Base-by-base conservation (phyloP, 257 asterid species). In the Solanum sitiens region DNA sequence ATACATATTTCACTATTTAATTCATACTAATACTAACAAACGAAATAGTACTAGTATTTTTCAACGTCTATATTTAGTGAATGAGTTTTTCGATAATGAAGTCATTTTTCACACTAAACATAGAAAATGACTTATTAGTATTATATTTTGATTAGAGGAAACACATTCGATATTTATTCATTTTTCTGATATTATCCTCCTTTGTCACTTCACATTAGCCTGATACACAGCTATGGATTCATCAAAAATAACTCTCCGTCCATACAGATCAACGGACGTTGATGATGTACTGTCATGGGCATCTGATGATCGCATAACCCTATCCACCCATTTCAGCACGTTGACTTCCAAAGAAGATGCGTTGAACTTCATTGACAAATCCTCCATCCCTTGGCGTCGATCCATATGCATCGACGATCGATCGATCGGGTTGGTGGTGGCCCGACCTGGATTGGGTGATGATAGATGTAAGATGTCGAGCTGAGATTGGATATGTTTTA, bases 281-380 rank as follows among this genome's bases (percentile, higher is more conserved):
- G 93, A 90, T 63, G 94, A 92, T 86, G 47, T 94, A 20, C 87
- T 94, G 4, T 56, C 70, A 30, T 94, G 95, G 95, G 94, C 93
- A 2, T 94, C 93, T 13, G 94, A 94, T 68, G 95, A 94, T 84
- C 89, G 92, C 37, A 93, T 94, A 12, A 93, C 90, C 1, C 67
- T 45, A 7, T 79, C 71, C 75, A 77, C 87, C 84, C 70, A 89
- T 59, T 90, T 91, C 92, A 89, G 73, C 35, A 87, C 94, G 2
- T 20, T 93, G 86, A 82, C 91, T 21, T 90, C 94, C 15, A 89
- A 77, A 84, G 91, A 93, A 10, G 94, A 92, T 27, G 92, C 95
- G 11, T 35, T 77, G 82, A 86, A 86, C 67, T 94, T 93, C 93
- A 91, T 94, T 89, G 18, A 84, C 23, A 89, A 92, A 13, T 71